These are phyloP conservation scores for Colletotrichum incanum DNA, from an alignment of 2,329 filamentous ascomycete genomes.

Conservation along the genomic window DNA sequence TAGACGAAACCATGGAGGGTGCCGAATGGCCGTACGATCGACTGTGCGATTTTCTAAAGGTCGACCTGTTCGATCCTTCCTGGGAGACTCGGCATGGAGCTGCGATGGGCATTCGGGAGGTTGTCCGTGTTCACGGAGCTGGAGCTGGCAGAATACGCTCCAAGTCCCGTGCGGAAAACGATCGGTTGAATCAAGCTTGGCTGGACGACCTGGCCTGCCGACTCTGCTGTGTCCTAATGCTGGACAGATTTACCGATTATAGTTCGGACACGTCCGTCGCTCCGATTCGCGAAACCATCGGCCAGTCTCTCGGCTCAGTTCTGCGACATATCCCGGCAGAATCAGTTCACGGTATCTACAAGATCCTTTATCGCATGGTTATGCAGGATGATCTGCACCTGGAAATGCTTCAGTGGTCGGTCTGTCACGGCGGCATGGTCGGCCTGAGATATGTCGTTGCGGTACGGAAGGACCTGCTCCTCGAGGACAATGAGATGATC, in stretches of 20 bases:
- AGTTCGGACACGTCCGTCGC: constrained; percentile 97
- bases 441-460: constrained; percentile 95
- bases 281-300: constrained; percentile 94
- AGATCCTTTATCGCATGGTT: constrained; percentile 88
- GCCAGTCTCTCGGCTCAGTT: constrained; percentile 91
- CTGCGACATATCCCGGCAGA: constrained; percentile 85
- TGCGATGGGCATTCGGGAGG: constrained; percentile 93
- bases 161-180: constrained; percentile 82
- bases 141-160: constrained; percentile 86
- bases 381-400: constrained; percentile 88
- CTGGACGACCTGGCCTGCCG: constrained; percentile 96
- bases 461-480: constrained; percentile 90
- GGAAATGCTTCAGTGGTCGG: constrained; percentile 87
- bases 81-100: constrained; percentile 98
- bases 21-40: constrained; percentile 95
- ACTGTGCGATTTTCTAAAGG: constrained; percentile 92
- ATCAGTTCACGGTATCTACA: constrained; percentile 89
- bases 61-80: constrained; percentile 92
- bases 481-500: constrained; percentile 87
- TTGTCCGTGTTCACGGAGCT: constrained; percentile 90
- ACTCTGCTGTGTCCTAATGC: constrained; percentile 94
- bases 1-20: constrained; percentile 83
- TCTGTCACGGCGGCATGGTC: constrained; percentile 98
- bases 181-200: constrained; percentile 85
- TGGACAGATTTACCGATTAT: constrained; percentile 97